Evolutionary conservation across 352 stramenopile species (phyloP), one percentile per base, ranked within the genome.

Genomic region (Globisporangium mamillatum): DNA sequence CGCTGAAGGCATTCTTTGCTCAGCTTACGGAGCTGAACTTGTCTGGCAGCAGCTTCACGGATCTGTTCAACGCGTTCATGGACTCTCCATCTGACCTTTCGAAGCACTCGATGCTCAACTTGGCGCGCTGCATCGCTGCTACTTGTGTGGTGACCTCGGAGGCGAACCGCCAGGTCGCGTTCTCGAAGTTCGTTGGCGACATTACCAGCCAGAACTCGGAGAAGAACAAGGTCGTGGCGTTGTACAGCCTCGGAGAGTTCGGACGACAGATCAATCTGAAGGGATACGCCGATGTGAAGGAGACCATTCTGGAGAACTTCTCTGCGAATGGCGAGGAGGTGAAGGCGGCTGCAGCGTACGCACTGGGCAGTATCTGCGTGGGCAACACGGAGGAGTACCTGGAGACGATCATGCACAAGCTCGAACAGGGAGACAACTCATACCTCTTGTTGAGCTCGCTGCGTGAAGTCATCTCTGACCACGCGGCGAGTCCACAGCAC

Each of bases 371-470:
- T 65, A 94, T 98, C 56, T 97, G 96, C 57, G 94, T 99, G 8
- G 96, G 97, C 52, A 97, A 97, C 72, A 97, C 96, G 89, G 75
- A 78, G 61, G 79, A 90, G 57, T 97, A 94, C 62, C 68, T 96
- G 20, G 88, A 95, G 41, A 89, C 81, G n/a, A 97, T 99, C 70
- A 94, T 99, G 41, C 77, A 90, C 20, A 88, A 95, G 44, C 80
- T 99, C 57, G 91, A 98, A 64, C 75, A 88, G 58, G 83, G 77
- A 32, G 82, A 90, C 52, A 97, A 98, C 67, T 96, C 98, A 66
- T 99, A 99, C 67, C 80, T 99, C 27, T 76, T 99, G n/a, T 76
- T 99, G 52, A 97, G 85, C 52, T 90, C 97, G 2, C 75, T 99
- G 46, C 97, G 97, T 64, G 97, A 99, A 88, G 95, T 99, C 55